Base-by-base conservation (phyloP, 306 rosid species). In the Dryas alaskensis region DNA sequence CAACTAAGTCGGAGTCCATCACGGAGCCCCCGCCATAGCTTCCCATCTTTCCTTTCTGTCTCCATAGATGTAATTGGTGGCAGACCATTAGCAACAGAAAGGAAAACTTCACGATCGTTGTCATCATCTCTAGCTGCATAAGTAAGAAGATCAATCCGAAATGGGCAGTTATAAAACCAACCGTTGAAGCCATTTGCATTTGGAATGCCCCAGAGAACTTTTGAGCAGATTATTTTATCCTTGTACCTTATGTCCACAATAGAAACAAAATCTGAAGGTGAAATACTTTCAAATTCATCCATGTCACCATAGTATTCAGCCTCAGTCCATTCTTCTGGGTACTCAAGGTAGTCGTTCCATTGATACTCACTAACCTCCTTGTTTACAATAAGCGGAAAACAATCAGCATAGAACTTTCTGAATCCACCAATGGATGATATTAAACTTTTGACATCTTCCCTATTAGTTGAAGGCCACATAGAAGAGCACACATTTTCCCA, bases 121-220 rank as follows among this genome's bases (percentile, higher is more conserved):
- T 84, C 88, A 22, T 81, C 86, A 42, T 92, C 92, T 79, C 86
- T 77, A 39, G 87, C 87, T 4, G 84, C 87, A 46, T 80, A 84
- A 51, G 86, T 84, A 9, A 90, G 95, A 74, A 90, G 93, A 82
- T 92, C 98, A 25, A 92, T 87, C 74, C 83, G 84, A 62, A 92
- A 92, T 8, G 98, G 97, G 82, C 97, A 90, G 87, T 90, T 90
- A 80, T 80, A 81, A 79, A 90, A 90, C 96, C 97, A 93, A 68
- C 93, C 88, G 51, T 85, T 81, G 69, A 79, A 82, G 76, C 88
- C 83, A 59, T 86, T 70, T 2, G 97, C 88, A 64, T 93, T 89
- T 73, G 98, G 96, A 71, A 90, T 89, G 69, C 92, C 98, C 86
- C 97, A 93, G 31, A 86, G 86, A 70, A 90, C 96, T 79, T 90